Percentiles rank a stretch among this genome's conserved stretches.
phyloP scores from a whole-genome alignment of 495 filamentous ascomycete species.

The Trichoderma gamsii region DNA sequence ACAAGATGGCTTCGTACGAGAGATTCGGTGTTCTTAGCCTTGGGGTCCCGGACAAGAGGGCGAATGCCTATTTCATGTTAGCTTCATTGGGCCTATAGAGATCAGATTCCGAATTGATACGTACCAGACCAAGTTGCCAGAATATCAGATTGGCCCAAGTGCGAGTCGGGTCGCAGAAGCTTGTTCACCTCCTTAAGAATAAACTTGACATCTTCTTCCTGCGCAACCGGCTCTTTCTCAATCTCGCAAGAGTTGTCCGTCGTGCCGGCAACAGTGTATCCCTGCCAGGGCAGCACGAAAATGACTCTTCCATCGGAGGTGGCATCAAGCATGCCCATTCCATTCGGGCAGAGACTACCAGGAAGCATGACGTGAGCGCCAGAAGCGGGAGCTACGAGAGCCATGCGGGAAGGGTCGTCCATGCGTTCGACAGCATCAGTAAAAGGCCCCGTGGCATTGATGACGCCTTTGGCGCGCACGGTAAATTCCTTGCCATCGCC shows the following conservation, averaged over 20 bases:
- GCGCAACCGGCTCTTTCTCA: constrained; percentile 58
- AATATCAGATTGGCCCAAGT: constrained; percentile 65
- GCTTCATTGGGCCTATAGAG: not conserved
- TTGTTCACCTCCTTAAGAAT: constrained; percentile 65
- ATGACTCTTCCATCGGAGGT: constrained; percentile 77
- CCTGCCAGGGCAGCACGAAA: constrained; percentile 81
- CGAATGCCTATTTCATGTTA: constrained; percentile 45
- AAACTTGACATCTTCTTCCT: constrained; percentile 72
- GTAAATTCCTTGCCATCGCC: constrained; percentile 31
- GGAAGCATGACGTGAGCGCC: constrained; percentile 77
- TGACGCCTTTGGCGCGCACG: constrained; percentile 15
- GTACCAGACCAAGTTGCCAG: constrained; percentile 67
- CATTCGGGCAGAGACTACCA: constrained; percentile 66
- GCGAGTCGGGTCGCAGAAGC: constrained; percentile 69
- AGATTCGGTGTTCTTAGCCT: constrained; percentile 69
- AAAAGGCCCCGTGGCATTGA: constrained; percentile 52
- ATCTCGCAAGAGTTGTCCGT: constrained; percentile 66
- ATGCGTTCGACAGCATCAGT: constrained; percentile 71
- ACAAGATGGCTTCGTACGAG: constrained; percentile 74
- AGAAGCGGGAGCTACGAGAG: constrained; percentile 70
- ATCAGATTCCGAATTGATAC: not conserved
- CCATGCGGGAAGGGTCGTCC: constrained; percentile 49
- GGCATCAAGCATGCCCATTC: constrained; percentile 75
- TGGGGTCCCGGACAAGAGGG: constrained; percentile 68
- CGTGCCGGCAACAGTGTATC: constrained; percentile 76